These are phyloP conservation scores for Hyphodiscus hymeniophilus DNA, from an alignment of 495 filamentous ascomycete species.

Conservation along the genomic window DNA sequence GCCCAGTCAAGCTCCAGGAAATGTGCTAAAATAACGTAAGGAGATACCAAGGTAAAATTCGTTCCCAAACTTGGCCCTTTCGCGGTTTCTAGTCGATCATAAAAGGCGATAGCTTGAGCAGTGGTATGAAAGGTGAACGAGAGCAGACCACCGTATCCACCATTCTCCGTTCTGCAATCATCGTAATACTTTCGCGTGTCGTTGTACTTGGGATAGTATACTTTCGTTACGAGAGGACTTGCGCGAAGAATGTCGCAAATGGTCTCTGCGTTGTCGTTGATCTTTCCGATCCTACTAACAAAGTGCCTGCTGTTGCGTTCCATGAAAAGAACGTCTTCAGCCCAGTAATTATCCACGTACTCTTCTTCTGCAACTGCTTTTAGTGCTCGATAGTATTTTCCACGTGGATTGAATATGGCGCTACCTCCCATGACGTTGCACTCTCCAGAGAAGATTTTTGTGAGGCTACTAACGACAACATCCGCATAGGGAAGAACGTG, in stretches of 20 bases:
- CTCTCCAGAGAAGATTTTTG: conserved; percentile 94
- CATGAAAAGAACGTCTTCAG: conserved; percentile 87
- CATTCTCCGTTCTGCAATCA: conserved; percentile 58
- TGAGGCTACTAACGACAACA: conserved; percentile 86
- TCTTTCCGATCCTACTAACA: conserved; percentile 67
- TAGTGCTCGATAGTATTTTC: conserved; percentile 58
- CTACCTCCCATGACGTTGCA: conserved; percentile 98
- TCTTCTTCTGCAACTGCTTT: conserved; percentile 52
- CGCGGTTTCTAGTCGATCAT: conserved; percentile 74
- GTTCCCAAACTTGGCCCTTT: conserved; percentile 95
- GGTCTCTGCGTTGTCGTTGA: conserved; percentile 80
- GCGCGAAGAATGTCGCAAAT: conserved; percentile 59
- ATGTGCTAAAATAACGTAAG: conserved; percentile 88
- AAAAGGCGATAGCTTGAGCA: conserved; percentile 71
- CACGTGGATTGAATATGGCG: conserved; percentile 74
- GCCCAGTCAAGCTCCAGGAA: conserved; percentile 91
- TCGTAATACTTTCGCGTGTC: conserved; percentile 68
- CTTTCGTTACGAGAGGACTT: conserved; percentile 58
- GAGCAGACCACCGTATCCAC: conserved; percentile 87
- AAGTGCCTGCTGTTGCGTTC: conserved; percentile 96
- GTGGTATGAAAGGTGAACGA: conserved; percentile 68
- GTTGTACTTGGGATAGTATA: conserved; percentile 82
- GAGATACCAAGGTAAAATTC: conserved; percentile 86
- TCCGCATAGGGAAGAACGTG: conserved; percentile 85
- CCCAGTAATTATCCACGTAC: conserved; percentile 88